Percentiles rank a stretch among this genome's conserved stretches.
Conservation (phyloP, 108 stramenopile genomes). For the Hondaea fermentalgiana region DNA sequence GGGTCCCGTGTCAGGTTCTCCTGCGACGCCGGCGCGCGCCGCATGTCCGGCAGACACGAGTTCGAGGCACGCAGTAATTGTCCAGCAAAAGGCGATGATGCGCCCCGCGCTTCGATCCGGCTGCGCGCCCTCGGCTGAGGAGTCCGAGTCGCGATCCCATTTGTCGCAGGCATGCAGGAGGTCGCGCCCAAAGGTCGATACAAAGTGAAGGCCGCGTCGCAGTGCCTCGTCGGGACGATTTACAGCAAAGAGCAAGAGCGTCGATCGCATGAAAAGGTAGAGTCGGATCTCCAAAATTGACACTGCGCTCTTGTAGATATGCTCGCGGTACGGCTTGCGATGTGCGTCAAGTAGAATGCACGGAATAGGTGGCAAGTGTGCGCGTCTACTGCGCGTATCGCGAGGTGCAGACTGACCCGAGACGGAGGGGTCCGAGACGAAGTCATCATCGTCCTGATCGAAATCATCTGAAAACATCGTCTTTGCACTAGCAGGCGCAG, state of each 20-base stretch:
- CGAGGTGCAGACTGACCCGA: too few species aligned
- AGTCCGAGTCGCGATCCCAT: not conserved
- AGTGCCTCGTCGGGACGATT: not conserved
- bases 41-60: not conserved
- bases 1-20: not conserved
- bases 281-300: not conserved
- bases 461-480: too few species aligned
- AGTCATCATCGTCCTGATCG: too few species aligned
- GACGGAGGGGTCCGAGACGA: too few species aligned
- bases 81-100: not conserved
- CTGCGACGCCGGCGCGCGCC: not conserved
- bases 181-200: not conserved
- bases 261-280: constrained; percentile 1
- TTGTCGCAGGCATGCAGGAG: not conserved
- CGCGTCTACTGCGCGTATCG: too few species aligned
- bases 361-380: not conserved
- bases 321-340: not conserved
- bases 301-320: not conserved
- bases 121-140: not conserved
- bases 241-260: not conserved
- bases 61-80: not conserved
- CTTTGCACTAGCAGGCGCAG: too few species aligned
- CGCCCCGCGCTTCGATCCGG: not conserved
- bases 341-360: not conserved
- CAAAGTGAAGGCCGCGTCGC: not conserved